These are phyloP conservation scores for Penicillium sp. DNA, from an alignment of 2,329 filamentous ascomycete genomes.

Conservation along the genomic window DNA sequence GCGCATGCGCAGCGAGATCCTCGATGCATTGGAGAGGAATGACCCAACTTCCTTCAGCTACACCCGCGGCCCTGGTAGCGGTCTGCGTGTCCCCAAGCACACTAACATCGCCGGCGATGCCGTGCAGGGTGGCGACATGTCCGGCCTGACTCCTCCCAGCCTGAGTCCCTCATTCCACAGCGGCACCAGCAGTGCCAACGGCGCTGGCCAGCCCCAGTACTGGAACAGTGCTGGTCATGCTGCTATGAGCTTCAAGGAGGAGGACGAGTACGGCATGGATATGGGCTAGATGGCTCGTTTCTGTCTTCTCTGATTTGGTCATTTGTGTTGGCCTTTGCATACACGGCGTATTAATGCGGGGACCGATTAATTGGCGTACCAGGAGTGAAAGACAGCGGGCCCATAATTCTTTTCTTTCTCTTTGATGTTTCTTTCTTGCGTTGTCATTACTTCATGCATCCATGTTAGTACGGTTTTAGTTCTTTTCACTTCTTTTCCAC, in stretches of 20 bases:
- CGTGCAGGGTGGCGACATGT: conserved; percentile 48
- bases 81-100: conserved; percentile 86
- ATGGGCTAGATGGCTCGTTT: conserved; percentile 35
- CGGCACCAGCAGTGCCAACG: conserved; percentile 64
- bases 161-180: conserved; percentile 71
- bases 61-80: conserved; percentile 76
- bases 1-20: conserved; percentile 90
- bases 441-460: conserved; percentile 17
- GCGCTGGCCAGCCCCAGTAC: conserved; percentile 53
- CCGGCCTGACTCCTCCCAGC: conserved; percentile 57
- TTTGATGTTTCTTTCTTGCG: conserved; percentile 21
- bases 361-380: conserved; percentile 19
- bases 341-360: conserved; percentile 28
- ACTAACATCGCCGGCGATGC: conserved; percentile 87
- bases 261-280: conserved; percentile 91
- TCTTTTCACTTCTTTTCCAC: conserved; percentile 9
- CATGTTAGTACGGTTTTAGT: conserved; percentile 8
- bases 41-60: conserved; percentile 76
- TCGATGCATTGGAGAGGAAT: conserved; percentile 82
- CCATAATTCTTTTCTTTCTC: background rate
- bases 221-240: conserved; percentile 55
- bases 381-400: conserved; percentile 16
- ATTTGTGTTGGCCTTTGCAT: conserved; percentile 30
- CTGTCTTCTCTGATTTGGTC: conserved; percentile 7
- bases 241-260: conserved; percentile 80